Base-by-base conservation (phyloP, 257 asterid species). In the Plantago major region DNA sequence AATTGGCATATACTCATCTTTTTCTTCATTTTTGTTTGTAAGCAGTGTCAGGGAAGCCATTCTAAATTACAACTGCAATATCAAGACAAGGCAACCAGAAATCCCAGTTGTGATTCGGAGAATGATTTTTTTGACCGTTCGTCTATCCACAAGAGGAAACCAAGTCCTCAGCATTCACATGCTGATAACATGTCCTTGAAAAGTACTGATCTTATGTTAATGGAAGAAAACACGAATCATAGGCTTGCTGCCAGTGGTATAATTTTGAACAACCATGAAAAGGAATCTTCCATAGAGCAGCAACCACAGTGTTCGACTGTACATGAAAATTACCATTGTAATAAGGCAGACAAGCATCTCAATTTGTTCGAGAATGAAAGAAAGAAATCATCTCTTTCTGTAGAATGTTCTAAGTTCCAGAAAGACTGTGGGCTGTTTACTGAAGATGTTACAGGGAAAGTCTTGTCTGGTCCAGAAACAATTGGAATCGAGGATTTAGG, bases 31-130 rank as follows among this genome's bases (percentile, higher is more conserved):
- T 28, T 28, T 59, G 58, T 64, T 53, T 47, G 63, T 44, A 40
- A 15, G 55, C 22, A 17, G 22, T 75, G 64, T 71, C 86, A 84
- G 95, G 90, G 72, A 19, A 82, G 74, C 40, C 37, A 37, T 62
- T 46, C 49, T 19, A 72, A 69, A 72, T 61, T 48, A 70, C 77
- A 72, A 69, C 67, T 58, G 67, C 84, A 54, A 58, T 65, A 69
- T 70, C 76, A 76, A 59, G 80, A 63, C 14, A 50, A 59, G 63
- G 63, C 65, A 14, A 38, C 30, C 17, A 50, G 65, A 78, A 70
- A 45, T 51, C 50, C 71, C 42, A 73, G 72, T 69, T 64, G 67
- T 69, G 76, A 67, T 14, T 64, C 47, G 3, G 76, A 42, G 58
- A 50, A 53, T 55, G 67, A 52, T 40, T 53, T 50, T 22, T 15